Conservation (phyloP, 2,329 filamentous ascomycete species). For the Colletotrichum sp. region DNA sequence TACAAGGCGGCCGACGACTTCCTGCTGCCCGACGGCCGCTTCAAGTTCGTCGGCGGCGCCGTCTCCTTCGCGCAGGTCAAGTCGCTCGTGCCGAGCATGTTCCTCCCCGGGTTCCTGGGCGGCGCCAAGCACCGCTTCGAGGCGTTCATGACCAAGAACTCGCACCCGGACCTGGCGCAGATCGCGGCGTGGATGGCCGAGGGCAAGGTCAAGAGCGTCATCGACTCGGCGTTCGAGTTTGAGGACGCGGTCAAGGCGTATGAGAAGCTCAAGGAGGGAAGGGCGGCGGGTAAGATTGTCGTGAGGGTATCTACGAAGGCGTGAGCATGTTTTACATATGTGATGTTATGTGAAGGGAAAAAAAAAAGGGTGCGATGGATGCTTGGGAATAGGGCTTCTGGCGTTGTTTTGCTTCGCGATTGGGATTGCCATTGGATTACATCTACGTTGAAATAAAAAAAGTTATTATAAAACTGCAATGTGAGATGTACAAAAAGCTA, state of each 20-base stretch:
- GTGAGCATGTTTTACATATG: background rate
- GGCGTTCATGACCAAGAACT: constrained; percentile 43
- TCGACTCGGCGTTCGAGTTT: constrained; percentile 62
- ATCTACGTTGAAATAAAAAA: background rate
- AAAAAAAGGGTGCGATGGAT: background rate
- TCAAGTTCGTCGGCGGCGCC: constrained; percentile 54
- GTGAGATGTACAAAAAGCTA: too few species aligned
- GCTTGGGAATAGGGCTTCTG: background rate
- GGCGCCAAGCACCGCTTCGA: constrained; percentile 48
- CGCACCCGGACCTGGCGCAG: constrained; percentile 50
- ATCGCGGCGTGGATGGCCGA: constrained; percentile 61
- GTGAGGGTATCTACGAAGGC: constrained; percentile 27
- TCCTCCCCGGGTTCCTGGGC: constrained; percentile 40
- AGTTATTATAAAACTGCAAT: background rate
- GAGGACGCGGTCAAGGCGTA: constrained; percentile 62
- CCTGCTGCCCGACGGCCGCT: constrained; percentile 52
- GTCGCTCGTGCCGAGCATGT: constrained; percentile 28
- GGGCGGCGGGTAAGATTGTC: constrained; percentile 67
- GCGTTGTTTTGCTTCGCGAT: background rate
- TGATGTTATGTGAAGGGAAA: too few species aligned
- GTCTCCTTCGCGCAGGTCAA: constrained; percentile 29
- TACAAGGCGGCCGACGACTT: constrained; percentile 59
- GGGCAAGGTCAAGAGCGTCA: constrained; percentile 60
- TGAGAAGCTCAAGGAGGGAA: constrained; percentile 61
- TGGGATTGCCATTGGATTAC: background rate